Evolutionary conservation across 108 stramenopile species (phyloP).

Genomic region (Chaetoceros tenuissimus): DNA sequence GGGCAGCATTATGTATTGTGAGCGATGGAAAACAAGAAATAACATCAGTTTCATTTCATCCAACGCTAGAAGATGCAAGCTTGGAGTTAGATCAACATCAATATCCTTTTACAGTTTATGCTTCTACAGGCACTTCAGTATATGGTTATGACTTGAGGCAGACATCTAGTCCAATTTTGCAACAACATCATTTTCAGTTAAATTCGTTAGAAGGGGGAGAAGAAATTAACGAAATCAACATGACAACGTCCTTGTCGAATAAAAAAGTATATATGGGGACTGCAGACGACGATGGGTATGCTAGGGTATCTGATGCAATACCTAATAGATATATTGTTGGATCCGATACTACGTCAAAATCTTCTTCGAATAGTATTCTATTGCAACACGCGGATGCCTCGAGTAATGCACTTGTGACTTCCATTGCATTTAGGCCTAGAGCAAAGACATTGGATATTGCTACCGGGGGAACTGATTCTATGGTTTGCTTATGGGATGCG

Average conservation of each 20-base stretch:
- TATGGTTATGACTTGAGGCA: slow-evolving; percentile 36
- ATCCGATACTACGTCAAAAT: slow-evolving; percentile 1
- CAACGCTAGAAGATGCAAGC: slow-evolving; percentile 7
- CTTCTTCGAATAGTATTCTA: slow-evolving; percentile 1
- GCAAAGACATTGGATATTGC: slow-evolving; percentile 31
- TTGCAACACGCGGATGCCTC: slow-evolving; percentile 49
- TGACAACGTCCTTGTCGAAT: slow-evolving; percentile 2
- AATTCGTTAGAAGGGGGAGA: slow-evolving; percentile 27
- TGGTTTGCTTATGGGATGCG: slow-evolving; percentile 64
- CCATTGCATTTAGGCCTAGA: slow-evolving; percentile 53
- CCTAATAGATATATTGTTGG: slow-evolving; percentile 8
- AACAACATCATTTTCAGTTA: slow-evolving; percentile 15
- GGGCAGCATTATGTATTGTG: slow-evolving; percentile 40
- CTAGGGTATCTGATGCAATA: slow-evolving; percentile 33
- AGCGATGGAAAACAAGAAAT: slow-evolving; percentile 28
- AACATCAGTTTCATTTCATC: slow-evolving; percentile 54
- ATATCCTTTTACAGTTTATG: slow-evolving; percentile 4
- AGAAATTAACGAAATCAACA: slow-evolving; percentile 40
- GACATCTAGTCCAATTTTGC: slow-evolving; percentile 21
- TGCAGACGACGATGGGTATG: slow-evolving; percentile 58
- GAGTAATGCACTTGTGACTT: slow-evolving; percentile 41
- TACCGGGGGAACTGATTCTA: slow-evolving; percentile 75
- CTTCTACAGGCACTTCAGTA: slow-evolving; percentile 23
- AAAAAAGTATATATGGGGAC: slow-evolving; percentile 33
- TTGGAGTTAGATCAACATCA: background rate